phyloP scores from a whole-genome alignment of 1,139 yeast genomes.

The Kodamaea suecica region DNA sequence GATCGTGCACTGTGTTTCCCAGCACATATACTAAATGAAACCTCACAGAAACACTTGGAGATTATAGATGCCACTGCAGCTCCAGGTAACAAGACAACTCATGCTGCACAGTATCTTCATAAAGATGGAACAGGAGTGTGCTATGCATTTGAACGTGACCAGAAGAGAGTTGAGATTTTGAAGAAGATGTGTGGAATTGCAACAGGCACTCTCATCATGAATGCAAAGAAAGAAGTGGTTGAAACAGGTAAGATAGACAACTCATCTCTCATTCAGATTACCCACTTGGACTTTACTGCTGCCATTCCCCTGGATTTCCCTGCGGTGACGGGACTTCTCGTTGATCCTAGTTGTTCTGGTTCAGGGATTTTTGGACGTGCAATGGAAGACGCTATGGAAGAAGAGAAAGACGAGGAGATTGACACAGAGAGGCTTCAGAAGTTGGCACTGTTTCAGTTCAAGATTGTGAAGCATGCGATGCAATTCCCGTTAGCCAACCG shows the following conservation, averaged over 20 bases:
- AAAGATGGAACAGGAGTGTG: constrained; percentile 41
- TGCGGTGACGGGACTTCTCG: constrained; percentile 74
- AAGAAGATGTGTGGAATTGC: constrained; percentile 79
- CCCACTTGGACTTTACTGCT: constrained; percentile 80
- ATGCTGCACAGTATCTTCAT: constrained; percentile 63
- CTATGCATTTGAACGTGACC: constrained; percentile 85
- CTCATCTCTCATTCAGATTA: constrained; percentile 47
- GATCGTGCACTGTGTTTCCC: constrained; percentile 98
- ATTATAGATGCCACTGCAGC: constrained; percentile 96
- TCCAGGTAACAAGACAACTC: constrained; percentile 97
- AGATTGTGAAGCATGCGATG: constrained; percentile 85
- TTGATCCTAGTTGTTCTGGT: constrained; percentile 98
- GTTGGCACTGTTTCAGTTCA: constrained; percentile 80
- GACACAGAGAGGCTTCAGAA: constrained; percentile 64
- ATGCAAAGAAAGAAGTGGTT: constrained; percentile 22
- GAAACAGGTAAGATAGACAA: not conserved
- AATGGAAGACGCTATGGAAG: constrained; percentile 46
- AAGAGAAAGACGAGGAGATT: constrained; percentile 36
- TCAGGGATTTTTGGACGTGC: constrained; percentile 94
- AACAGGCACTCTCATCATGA: constrained; percentile 47
- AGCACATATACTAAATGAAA: constrained; percentile 64
- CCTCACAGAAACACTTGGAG: constrained; percentile 45
- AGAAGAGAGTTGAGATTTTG: constrained; percentile 65
- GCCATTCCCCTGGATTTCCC: constrained; percentile 59
- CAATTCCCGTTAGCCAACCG: constrained; percentile 70